phyloP scores from a whole-genome alignment of 2,329 filamentous ascomycete genomes.

The Kalaharituber pfeilii region DNA sequence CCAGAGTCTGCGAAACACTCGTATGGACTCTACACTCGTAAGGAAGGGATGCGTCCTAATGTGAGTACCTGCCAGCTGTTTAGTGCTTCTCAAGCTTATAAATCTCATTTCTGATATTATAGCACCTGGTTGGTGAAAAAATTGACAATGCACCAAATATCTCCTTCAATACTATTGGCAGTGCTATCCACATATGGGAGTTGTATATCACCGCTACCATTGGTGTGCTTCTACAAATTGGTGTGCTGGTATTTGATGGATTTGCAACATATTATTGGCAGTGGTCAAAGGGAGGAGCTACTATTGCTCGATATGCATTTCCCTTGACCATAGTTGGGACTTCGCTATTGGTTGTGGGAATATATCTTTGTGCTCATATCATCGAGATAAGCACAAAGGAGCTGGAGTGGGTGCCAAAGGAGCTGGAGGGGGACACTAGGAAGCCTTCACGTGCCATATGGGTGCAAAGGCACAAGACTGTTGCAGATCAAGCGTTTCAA shows the following conservation, averaged over 20 bases:
- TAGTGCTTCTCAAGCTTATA: no score
- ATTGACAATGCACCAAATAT: constrained; percentile 11
- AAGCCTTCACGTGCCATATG: constrained; percentile 10
- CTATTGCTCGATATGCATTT: constrained; percentile 19
- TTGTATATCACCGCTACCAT: constrained; percentile 13
- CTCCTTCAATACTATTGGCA: constrained; percentile 11
- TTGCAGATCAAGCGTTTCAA: not conserved
- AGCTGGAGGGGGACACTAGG: not conserved
- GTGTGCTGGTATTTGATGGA: constrained; percentile 16
- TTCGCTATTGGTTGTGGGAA: constrained; percentile 17
- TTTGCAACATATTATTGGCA: constrained; percentile 1
- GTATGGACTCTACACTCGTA: not conserved
- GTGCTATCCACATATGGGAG: constrained; percentile 4
- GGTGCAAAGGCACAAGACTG: constrained; percentile 11
- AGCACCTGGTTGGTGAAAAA: not conserved
- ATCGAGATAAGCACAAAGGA: constrained; percentile 25
- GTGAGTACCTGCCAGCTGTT: not conserved
- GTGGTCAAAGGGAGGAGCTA: not conserved
- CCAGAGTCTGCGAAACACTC: no score
- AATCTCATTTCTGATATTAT: no score
- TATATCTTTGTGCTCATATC: constrained; percentile 24
- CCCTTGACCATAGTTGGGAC: constrained; percentile 23
- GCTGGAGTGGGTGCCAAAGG: constrained; percentile 10
- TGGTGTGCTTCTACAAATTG: constrained; percentile 18
- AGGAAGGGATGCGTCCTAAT: not conserved